phyloP scores from a whole-genome alignment of 1,284 basidiomycete species.

The Wolfiporia cocos region DNA sequence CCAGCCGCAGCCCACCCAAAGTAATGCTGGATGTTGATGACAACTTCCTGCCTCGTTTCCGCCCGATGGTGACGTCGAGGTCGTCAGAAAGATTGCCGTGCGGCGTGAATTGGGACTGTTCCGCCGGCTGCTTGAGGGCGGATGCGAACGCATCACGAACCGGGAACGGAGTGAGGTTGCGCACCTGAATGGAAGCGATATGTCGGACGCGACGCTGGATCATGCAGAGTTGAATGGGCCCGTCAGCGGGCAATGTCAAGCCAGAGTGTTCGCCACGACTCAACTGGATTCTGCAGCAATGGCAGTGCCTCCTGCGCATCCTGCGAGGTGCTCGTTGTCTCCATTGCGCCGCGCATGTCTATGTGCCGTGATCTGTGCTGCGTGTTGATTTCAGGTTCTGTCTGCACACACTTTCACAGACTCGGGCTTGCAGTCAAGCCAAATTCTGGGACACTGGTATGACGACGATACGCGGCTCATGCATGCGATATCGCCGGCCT shows the following conservation, averaged over 20 bases:
- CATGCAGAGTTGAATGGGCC: background rate
- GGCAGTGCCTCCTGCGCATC: background rate
- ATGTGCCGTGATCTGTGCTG: too few relatives aligned
- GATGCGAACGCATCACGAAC: constrained; percentile 70
- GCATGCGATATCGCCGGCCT: too few relatives aligned
- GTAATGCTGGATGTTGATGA: constrained; percentile 55
- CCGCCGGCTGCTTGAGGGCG: constrained; percentile 58
- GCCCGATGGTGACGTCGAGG: constrained; percentile 53
- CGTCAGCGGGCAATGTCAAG: background rate
- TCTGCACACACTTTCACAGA: too few relatives aligned
- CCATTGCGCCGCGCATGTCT: too few relatives aligned
- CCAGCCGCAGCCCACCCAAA: constrained; percentile 38
- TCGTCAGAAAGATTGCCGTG: constrained; percentile 60
- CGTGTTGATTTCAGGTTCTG: too few relatives aligned
- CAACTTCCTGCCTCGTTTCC: constrained; percentile 52
- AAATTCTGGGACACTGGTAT: too few relatives aligned
- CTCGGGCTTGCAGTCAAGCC: too few relatives aligned
- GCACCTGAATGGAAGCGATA: constrained; percentile 66
- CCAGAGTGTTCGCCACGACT: background rate
- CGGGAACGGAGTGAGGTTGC: constrained; percentile 78
- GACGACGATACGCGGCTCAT: too few relatives aligned
- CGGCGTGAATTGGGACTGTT: constrained; percentile 49
- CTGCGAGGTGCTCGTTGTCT: background rate
- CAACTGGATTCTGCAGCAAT: constrained; percentile 3
- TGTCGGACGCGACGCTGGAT: constrained; percentile 67